These are phyloP conservation scores for Dendryphion nanum DNA, from an alignment of 2,329 filamentous ascomycete species.

Conservation along the genomic window DNA sequence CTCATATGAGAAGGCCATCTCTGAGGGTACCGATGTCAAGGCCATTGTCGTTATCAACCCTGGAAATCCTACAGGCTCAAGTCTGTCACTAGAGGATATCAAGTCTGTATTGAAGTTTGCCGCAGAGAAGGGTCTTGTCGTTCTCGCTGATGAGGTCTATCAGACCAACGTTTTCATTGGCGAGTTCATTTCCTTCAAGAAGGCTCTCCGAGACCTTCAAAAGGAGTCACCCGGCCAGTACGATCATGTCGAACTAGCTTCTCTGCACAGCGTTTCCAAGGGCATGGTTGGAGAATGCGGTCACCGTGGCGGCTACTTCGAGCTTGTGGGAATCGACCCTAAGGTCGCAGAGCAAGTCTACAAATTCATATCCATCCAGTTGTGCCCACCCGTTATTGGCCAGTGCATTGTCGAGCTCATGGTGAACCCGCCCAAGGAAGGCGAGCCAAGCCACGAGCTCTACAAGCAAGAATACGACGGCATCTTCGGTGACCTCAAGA, in stretches of 20 bases:
- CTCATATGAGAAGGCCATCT: constrained; percentile 71
- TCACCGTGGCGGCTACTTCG: constrained; percentile 96
- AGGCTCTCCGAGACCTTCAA: constrained; percentile 78
- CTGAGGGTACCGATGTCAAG: constrained; percentile 79
- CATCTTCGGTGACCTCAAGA: constrained; percentile 75
- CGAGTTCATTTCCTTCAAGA: constrained; percentile 95
- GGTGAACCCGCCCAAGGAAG: constrained; percentile 88
- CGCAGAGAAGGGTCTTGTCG: constrained; percentile 77
- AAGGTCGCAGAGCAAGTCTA: constrained; percentile 91
- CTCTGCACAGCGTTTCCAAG: constrained; percentile 91
- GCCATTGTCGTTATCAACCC: constrained; percentile 98
- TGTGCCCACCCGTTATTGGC: constrained; percentile 91
- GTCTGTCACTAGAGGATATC: constrained; percentile 75
- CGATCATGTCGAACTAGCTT: constrained; percentile 83
- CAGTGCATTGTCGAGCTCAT: constrained; percentile 97
- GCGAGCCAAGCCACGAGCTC: constrained; percentile 78
- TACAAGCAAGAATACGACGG: constrained; percentile 82
- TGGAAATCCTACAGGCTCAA: constrained; percentile 93
- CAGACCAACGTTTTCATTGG: constrained; percentile 98
- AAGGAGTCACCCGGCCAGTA: constrained; percentile 67
- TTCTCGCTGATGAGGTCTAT: constrained; percentile 97
- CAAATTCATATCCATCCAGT: constrained; percentile 96
- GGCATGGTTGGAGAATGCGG: constrained; percentile 99
- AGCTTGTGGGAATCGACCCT: constrained; percentile 84
- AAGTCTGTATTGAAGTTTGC: constrained; percentile 84